Percentiles rank a stretch among this genome's conserved stretches.
These are phyloP conservation scores for Tetratostichococcus sp. DNA, from an alignment of 139 green algal species.

Conservation along the genomic window DNA sequence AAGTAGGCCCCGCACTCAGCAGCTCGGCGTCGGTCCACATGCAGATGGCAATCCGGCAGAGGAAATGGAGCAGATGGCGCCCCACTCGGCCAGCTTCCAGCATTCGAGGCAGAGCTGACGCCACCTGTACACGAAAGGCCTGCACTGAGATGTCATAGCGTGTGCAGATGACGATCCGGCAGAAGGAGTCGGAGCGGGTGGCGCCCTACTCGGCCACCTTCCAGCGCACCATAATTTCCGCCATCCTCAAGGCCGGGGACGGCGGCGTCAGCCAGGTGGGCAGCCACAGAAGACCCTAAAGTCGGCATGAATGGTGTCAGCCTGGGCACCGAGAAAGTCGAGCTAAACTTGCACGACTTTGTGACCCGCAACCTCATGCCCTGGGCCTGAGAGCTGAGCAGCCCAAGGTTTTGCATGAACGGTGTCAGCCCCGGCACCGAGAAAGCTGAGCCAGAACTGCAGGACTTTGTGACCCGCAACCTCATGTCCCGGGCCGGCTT, in stretches of 20 bases:
- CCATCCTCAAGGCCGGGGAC: conserved; percentile 54
- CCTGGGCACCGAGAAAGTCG: neutral
- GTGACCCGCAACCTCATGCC: too few relatives aligned
- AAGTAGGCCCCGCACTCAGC: too few relatives aligned
- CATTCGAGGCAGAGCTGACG: too few relatives aligned
- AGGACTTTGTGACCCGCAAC: too few relatives aligned
- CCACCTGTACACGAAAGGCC: too few relatives aligned
- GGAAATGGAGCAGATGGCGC: too few relatives aligned
- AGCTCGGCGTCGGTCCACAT: too few relatives aligned
- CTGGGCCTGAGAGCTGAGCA: too few relatives aligned
- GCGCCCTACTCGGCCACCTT: conserved; percentile 50
- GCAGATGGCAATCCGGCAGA: too few relatives aligned
- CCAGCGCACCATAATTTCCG: conserved; percentile 48
- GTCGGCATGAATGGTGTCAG: neutral
- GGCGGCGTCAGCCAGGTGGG: conserved; percentile 61
- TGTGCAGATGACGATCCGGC: conserved; percentile 34
- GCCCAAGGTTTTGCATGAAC: too few relatives aligned
- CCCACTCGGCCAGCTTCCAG: too few relatives aligned
- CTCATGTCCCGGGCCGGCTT: neutral
- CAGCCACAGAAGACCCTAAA: neutral
- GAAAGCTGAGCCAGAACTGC: neutral
- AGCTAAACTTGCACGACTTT: neutral
- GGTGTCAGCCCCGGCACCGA: neutral
- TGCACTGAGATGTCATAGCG: too few relatives aligned
- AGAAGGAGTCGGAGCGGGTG: conserved; percentile 27